Evolutionary conservation across 257 asterid genomes (phyloP).

Genomic region (Solanum sitiens): DNA sequence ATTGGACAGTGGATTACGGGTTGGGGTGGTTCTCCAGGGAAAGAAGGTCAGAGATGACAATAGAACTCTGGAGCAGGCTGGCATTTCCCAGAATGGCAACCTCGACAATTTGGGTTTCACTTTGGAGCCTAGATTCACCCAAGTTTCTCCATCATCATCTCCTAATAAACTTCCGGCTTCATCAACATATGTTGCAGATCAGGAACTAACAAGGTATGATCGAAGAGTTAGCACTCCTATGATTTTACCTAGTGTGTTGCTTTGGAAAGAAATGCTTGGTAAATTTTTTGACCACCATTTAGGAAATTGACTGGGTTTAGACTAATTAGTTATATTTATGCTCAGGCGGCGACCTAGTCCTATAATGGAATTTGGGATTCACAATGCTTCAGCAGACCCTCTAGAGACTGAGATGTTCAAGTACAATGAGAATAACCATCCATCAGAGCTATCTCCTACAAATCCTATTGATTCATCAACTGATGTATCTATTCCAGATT

Average conservation of each 20-base stretch:
- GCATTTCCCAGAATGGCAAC: conserved; percentile 43
- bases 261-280: not conserved
- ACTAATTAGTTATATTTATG: not conserved
- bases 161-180: conserved; percentile 14
- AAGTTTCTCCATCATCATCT: conserved; percentile 19
- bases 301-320: not conserved
- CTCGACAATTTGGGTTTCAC: conserved; percentile 55
- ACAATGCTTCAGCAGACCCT: conserved; percentile 27
- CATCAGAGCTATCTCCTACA: conserved; percentile 17
- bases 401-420: conserved; percentile 23
- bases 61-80: conserved; percentile 64
- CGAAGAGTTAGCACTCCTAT: not conserved
- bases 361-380: conserved; percentile 38
- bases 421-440: conserved; percentile 11
- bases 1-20: conserved; percentile 57
- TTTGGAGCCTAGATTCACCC: conserved; percentile 40
- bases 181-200: conserved; percentile 22
- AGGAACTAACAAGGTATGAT: conserved; percentile 26
- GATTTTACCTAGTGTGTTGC: not conserved
- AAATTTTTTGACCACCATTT: not conserved
- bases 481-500: conserved; percentile 30
- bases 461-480: conserved; percentile 12
- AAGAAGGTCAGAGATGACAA: conserved; percentile 67
- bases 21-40: conserved; percentile 69
- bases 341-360: conserved; percentile 53